phyloP scores from a whole-genome alignment of 441 rosid genomes.

The Adansonia rubrostipa region DNA sequence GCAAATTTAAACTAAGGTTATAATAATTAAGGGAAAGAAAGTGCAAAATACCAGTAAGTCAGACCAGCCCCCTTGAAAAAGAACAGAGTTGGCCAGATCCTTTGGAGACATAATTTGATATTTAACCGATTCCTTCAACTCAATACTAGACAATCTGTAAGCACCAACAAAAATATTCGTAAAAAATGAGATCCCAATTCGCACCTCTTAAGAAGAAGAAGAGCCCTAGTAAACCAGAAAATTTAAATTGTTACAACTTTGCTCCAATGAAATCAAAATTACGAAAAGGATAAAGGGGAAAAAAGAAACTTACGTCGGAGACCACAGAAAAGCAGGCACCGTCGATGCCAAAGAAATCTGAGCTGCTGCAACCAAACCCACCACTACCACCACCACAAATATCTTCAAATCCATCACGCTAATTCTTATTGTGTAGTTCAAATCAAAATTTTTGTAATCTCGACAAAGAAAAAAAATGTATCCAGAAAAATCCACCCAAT shows the following conservation, averaged over 20 bases:
- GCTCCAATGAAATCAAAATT: background rate
- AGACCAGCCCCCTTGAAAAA: slow-evolving; percentile 81
- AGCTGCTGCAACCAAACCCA: slow-evolving; percentile 35
- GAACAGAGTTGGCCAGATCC: slow-evolving; percentile 70
- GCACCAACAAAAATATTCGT: slow-evolving; percentile 13
- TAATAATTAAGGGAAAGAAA: background rate
- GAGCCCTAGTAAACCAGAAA: background rate
- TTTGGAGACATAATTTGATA: slow-evolving; percentile 75
- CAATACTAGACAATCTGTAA: slow-evolving; percentile 40
- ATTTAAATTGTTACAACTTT: background rate
- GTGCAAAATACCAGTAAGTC: slow-evolving; percentile 28
- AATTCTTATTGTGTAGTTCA: slow-evolving; percentile 26
- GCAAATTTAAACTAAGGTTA: slow-evolving; percentile 14
- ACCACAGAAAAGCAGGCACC: slow-evolving; percentile 82
- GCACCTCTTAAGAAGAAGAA: too few relatives aligned
- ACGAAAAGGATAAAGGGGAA: too few relatives aligned
- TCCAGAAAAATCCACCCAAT: too few relatives aligned
- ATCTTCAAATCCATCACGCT: slow-evolving; percentile 30
- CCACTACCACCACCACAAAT: slow-evolving; percentile 34
- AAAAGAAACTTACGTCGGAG: slow-evolving; percentile 48
- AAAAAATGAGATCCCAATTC: slow-evolving; percentile 16
- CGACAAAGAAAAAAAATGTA: too few relatives aligned
- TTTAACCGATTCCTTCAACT: slow-evolving; percentile 52
- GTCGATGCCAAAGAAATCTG: slow-evolving; percentile 45
- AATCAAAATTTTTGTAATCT: too few relatives aligned